phyloP scores from a whole-genome alignment of 495 filamentous ascomycete genomes.

The Talaromyces wortmannii region DNA sequence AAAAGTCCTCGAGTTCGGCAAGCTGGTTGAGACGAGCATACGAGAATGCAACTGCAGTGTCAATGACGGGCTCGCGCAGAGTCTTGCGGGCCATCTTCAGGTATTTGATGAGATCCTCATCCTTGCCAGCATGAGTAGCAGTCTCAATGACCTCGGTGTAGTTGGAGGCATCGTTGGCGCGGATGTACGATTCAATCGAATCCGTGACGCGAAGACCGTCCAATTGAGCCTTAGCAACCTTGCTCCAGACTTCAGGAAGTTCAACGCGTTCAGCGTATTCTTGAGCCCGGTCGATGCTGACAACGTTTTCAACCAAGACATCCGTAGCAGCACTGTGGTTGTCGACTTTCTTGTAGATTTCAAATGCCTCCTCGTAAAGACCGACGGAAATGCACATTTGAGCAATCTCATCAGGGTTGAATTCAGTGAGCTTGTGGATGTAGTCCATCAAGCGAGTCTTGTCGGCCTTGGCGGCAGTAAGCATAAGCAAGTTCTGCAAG shows the following conservation, averaged over 20 bases:
- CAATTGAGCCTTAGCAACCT: slow-evolving; percentile 95
- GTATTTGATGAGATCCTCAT: slow-evolving; percentile 96
- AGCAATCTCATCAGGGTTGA: slow-evolving; percentile 88
- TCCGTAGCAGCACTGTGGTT: slow-evolving; percentile 81
- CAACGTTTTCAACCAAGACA: slow-evolving; percentile 93
- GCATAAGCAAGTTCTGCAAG: slow-evolving; percentile 93
- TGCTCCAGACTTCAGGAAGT: slow-evolving; percentile 96
- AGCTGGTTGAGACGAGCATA: slow-evolving; percentile 89
- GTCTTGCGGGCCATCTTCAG: slow-evolving; percentile 97
- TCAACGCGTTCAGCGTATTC: slow-evolving; percentile 96
- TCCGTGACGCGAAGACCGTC: slow-evolving; percentile 92
- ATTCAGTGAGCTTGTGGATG: slow-evolving; percentile 83
- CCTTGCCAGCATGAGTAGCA: slow-evolving; percentile 92
- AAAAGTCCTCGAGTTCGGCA: slow-evolving; percentile 91
- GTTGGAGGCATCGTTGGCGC: slow-evolving; percentile 87
- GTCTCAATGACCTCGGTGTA: slow-evolving; percentile 95
- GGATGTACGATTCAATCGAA: slow-evolving; percentile 94
- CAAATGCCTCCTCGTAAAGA: slow-evolving; percentile 94
- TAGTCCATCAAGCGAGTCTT: slow-evolving; percentile 95
- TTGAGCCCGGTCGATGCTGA: slow-evolving; percentile 96
- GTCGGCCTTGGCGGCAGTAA: slow-evolving; percentile 95
- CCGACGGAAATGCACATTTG: slow-evolving; percentile 90
- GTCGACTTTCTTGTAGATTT: slow-evolving; percentile 96
- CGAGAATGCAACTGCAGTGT: slow-evolving; percentile 89
- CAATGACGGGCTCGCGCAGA: slow-evolving; percentile 86